Conservation (phyloP, 345 rosid genomes). For the Rhizophora apiculata region DNA sequence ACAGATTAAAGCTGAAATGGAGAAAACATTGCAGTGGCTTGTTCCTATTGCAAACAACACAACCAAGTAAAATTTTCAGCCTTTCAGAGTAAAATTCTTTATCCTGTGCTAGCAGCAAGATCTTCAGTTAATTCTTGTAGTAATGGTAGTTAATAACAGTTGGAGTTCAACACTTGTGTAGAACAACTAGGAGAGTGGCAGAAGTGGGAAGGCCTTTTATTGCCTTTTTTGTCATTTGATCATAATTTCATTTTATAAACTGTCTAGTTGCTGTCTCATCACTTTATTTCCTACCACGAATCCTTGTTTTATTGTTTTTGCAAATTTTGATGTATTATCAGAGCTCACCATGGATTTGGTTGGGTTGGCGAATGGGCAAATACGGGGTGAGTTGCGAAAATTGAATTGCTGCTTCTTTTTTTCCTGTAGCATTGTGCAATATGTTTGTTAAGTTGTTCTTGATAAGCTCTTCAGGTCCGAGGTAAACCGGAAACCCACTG, state of each 20-base stretch:
- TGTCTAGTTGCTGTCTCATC: background rate
- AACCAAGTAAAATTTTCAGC: slow-evolving; percentile 59
- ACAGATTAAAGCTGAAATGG: slow-evolving; percentile 94
- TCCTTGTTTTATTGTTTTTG: slow-evolving; percentile 15
- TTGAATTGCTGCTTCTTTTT: slow-evolving; percentile 11
- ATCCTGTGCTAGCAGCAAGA: background rate
- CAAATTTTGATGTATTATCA: slow-evolving; percentile 25
- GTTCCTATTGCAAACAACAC: slow-evolving; percentile 92
- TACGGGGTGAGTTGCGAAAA: slow-evolving; percentile 59
- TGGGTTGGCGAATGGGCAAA: slow-evolving; percentile 99
- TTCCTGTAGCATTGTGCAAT: background rate
- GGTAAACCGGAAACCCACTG: slow-evolving; percentile 57
- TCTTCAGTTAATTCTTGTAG: background rate
- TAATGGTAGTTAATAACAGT: no score
- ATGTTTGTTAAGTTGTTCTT: slow-evolving; percentile 1
- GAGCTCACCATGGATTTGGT: slow-evolving; percentile 99
- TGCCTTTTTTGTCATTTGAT: background rate
- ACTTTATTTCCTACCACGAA: slow-evolving; percentile 7
- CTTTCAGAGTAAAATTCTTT: background rate
- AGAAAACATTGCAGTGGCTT: slow-evolving; percentile 92
- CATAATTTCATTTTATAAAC: background rate
- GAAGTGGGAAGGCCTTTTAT: background rate
- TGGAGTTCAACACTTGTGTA: no score
- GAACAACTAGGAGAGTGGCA: no score
- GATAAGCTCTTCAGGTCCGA: slow-evolving; percentile 53